Percentiles rank a stretch among this genome's conserved stretches.
Conservation (phyloP, 148 eudicot species). For the Cornus florida region DNA sequence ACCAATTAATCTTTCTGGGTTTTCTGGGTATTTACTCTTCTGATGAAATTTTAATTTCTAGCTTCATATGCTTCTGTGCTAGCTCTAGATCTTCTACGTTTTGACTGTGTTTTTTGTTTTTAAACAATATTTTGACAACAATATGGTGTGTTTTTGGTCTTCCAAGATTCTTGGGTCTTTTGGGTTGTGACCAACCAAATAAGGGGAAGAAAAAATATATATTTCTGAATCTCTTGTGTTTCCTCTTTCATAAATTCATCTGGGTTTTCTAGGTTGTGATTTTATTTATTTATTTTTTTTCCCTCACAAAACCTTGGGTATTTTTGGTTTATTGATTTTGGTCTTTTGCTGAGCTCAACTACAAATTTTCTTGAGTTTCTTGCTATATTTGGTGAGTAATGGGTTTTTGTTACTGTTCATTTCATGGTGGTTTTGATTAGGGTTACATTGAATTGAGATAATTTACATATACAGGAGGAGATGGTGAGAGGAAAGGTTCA, state of each 20-base stretch:
- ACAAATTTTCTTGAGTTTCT: neutral
- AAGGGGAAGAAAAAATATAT: no score
- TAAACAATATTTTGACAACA: no score
- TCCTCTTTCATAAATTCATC: no score
- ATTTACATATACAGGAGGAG: neutral
- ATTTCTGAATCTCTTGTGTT: no score
- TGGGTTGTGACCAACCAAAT: neutral
- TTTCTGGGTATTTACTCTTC: neutral
- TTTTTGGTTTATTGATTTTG: no score
- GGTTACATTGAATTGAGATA: neutral
- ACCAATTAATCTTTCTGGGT: no score
- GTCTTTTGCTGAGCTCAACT: neutral
- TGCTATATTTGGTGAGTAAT: neutral
- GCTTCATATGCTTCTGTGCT: neutral
- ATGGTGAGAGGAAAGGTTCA: constrained; percentile 24
- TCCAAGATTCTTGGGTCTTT: neutral
- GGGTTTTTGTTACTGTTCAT: neutral
- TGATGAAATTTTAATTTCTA: neutral
- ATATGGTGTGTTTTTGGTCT: neutral
- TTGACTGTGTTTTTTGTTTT: no score
- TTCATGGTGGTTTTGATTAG: neutral
- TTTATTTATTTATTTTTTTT: no score
- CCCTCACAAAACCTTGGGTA: no score
- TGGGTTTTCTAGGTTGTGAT: no score
- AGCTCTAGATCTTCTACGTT: neutral